Evolutionary conservation across 176 grass and related monocot genomes (phyloP).

Genomic region (Triticum dicoccoides): DNA sequence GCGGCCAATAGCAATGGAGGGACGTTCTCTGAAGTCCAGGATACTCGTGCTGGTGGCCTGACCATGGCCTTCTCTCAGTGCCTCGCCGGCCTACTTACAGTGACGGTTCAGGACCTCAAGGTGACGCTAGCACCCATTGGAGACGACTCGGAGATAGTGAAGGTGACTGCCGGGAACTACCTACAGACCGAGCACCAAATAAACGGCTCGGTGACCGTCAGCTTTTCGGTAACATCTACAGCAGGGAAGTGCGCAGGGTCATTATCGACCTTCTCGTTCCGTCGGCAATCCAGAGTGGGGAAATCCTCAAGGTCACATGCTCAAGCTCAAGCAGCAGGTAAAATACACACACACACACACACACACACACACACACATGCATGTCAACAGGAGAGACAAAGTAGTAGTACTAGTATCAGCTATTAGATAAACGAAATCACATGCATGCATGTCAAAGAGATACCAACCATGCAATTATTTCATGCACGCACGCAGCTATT

Average conservation of each 20-base stretch:
- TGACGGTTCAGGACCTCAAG: neutral
- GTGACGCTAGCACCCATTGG: neutral
- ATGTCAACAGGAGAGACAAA: too few species aligned
- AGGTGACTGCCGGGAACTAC: neutral
- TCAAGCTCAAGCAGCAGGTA: neutral
- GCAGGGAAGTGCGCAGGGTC: neutral
- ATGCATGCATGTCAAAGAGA: too few species aligned
- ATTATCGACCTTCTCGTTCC: neutral
- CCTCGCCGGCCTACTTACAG: constrained; percentile 13
- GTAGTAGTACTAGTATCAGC: neutral
- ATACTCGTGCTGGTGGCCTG: neutral
- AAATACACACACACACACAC: too few species aligned
- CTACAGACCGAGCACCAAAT: neutral
- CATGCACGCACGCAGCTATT: neutral
- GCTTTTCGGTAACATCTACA: constrained; percentile 19
- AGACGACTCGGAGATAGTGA: neutral
- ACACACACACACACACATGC: neutral
- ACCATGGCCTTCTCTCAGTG: constrained; percentile 1
- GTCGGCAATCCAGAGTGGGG: neutral
- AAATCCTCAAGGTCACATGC: neutral
- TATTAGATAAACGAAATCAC: neutral
- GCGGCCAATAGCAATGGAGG: neutral
- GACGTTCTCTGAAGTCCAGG: neutral
- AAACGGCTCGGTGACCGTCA: neutral
- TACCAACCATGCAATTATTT: neutral